Evolutionary conservation across 306 rosid genomes (phyloP).

Genomic region (Prunus padus): DNA sequence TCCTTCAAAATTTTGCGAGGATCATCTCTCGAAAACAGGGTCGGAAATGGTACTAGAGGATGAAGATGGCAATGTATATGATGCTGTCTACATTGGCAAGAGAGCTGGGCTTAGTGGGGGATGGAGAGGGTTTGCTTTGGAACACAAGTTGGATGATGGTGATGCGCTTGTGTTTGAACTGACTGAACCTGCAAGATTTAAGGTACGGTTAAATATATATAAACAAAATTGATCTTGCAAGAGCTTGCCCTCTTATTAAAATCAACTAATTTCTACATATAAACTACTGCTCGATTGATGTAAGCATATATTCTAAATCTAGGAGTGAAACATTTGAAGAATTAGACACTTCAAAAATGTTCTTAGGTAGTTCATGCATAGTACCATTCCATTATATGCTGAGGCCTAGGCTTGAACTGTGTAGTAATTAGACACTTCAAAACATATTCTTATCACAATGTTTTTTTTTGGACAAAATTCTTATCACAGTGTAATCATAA

Average conservation of each 20-base stretch:
- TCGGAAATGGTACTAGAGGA: slow-evolving; percentile 53
- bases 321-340: too few species aligned
- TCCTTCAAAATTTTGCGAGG: slow-evolving; percentile 57
- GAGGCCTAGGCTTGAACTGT: too few species aligned
- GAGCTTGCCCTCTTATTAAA: too few species aligned
- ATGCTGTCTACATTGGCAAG: slow-evolving; percentile 48
- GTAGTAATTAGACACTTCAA: too few species aligned
- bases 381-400: too few species aligned
- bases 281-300: slow-evolving; percentile 1
- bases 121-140: slow-evolving; percentile 83
- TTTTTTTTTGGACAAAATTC: too few species aligned
- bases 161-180: slow-evolving; percentile 78
- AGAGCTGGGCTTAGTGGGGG: slow-evolving; percentile 77
- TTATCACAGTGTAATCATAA: not conserved
- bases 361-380: too few species aligned
- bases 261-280: too few species aligned
- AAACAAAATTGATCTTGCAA: too few species aligned
- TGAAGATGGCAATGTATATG: slow-evolving; percentile 55
- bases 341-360: not conserved
- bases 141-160: slow-evolving; percentile 75
- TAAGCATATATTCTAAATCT: slow-evolving; percentile 6
- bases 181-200: slow-evolving; percentile 53
- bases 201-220: slow-evolving; percentile 14
- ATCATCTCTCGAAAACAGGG: slow-evolving; percentile 49
- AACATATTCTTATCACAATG: too few species aligned